Evolutionary conservation across 768 basidiomycete genomes (phyloP).

Genomic region (Russula brevipes): DNA sequence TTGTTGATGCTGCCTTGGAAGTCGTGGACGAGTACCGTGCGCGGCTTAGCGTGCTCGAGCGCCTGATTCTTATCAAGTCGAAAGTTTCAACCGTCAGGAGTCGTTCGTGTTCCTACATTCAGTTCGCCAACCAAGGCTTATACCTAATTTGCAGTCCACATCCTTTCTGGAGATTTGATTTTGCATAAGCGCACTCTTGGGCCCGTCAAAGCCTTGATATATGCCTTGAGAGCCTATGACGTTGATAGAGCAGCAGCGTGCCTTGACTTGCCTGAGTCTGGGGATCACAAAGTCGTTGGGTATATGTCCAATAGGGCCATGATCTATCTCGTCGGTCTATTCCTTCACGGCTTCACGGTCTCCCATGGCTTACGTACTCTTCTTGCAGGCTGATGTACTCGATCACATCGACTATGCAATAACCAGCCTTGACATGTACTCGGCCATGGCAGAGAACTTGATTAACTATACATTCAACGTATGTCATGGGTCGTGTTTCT

Average conservation of each 20-base stretch:
- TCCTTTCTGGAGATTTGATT: constrained; percentile 68
- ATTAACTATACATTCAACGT: constrained; percentile 75
- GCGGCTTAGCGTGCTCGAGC: constrained; percentile 58
- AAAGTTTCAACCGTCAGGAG: constrained; percentile 55
- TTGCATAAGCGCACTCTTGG: constrained; percentile 69
- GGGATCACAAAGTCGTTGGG: constrained; percentile 41
- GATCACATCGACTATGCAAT: constrained; percentile 76
- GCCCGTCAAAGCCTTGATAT: constrained; percentile 64
- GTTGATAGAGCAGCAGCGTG: constrained; percentile 60
- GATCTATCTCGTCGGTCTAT: constrained; percentile 48
- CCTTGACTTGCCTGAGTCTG: constrained; percentile 35
- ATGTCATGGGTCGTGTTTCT: constrained; percentile 23
- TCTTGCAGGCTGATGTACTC: constrained; percentile 57
- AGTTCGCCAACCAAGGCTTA: not conserved
- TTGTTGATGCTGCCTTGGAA: constrained; percentile 63
- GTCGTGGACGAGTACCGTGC: constrained; percentile 65
- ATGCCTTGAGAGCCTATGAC: constrained; percentile 65
- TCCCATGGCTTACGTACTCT: constrained; percentile 1
- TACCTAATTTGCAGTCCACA: constrained; percentile 48
- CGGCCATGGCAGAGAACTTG: constrained; percentile 62
- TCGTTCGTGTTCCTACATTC: constrained; percentile 36
- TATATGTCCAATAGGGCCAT: constrained; percentile 66
- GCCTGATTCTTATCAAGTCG: constrained; percentile 53
- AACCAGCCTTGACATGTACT: constrained; percentile 67
- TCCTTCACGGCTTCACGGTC: not conserved